A percentile compares a stretch with the other conserved stretches of the same genome.
Evolutionary conservation across 345 rosid genomes (phyloP).

Genomic region (Rhodamnia rubescens): DNA sequence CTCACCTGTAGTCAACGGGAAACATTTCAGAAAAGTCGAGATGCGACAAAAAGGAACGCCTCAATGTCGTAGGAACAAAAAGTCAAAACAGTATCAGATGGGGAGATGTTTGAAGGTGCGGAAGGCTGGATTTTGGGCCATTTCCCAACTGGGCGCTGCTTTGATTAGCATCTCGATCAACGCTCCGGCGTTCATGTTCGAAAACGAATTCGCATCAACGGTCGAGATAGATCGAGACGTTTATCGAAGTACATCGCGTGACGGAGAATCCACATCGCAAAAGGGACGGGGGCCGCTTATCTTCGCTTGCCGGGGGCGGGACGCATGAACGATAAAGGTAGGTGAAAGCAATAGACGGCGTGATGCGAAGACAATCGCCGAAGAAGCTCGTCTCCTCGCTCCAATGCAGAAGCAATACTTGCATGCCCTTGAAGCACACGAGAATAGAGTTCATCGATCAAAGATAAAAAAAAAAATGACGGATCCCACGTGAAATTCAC

Average conservation of each 20-base stretch:
- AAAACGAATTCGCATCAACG: neutral
- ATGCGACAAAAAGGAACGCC: neutral
- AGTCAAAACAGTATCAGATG: neutral
- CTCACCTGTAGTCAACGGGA: neutral
- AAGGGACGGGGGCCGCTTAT: no score
- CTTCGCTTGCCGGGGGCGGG: neutral
- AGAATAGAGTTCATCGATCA: no score
- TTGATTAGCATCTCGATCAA: neutral
- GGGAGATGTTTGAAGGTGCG: neutral
- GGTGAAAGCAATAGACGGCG: neutral
- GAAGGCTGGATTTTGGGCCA: no score
- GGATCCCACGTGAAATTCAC: neutral
- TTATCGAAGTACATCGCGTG: neutral
- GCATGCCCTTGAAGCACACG: no score
- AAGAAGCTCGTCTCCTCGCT: neutral
- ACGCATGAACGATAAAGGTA: no score
- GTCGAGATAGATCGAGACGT: neutral
- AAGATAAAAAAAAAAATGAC: no score
- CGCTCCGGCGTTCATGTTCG: neutral
- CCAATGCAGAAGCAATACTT: no score
- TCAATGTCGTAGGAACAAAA: neutral
- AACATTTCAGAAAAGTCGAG: neutral
- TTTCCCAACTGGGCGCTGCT: neutral
- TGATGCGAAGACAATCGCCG: neutral
- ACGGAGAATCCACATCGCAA: no score